phyloP scores from a whole-genome alignment of 2,329 filamentous ascomycete species.

The Exophiala aquamarina region DNA sequence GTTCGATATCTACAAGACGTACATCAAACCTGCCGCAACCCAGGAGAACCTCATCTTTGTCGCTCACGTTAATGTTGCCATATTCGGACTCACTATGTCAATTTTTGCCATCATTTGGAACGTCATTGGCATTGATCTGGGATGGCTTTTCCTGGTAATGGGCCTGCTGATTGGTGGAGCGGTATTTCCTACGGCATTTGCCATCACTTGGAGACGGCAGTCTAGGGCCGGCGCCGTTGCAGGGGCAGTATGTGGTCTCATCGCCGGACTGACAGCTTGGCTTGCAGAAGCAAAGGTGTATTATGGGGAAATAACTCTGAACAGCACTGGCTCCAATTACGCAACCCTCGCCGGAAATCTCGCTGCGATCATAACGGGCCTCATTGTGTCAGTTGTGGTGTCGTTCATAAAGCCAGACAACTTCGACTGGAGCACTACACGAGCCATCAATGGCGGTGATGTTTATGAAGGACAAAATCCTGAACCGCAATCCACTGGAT shows the following conservation, averaged over 20 bases:
- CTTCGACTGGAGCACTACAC: slow-evolving; percentile 73
- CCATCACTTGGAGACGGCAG: slow-evolving; percentile 77
- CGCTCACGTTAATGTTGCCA: slow-evolving; percentile 69
- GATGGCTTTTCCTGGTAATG: slow-evolving; percentile 59
- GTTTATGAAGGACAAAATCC: slow-evolving; percentile 1
- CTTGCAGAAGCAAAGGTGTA: slow-evolving; percentile 71
- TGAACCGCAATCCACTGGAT: slow-evolving; percentile 1
- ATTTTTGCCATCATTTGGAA: slow-evolving; percentile 24
- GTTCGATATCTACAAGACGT: slow-evolving; percentile 85
- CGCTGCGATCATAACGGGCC: slow-evolving; percentile 72
- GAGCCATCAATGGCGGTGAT: slow-evolving; percentile 70
- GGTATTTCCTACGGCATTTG: slow-evolving; percentile 77
- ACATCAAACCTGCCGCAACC: slow-evolving; percentile 73
- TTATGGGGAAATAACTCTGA: slow-evolving; percentile 67
- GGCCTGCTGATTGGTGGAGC: slow-evolving; percentile 82
- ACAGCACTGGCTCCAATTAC: slow-evolving; percentile 73
- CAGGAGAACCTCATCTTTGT: slow-evolving; percentile 77
- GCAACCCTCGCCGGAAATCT: slow-evolving; percentile 64
- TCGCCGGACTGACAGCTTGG: slow-evolving; percentile 71
- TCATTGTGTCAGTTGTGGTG: slow-evolving; percentile 71
- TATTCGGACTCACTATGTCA: slow-evolving; percentile 50
- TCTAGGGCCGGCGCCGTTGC: slow-evolving; percentile 56
- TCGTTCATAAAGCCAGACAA: slow-evolving; percentile 77
- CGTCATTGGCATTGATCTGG: slow-evolving; percentile 19
- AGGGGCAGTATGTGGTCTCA: slow-evolving; percentile 61